Percentiles rank a stretch among this genome's conserved stretches.
Evolutionary conservation across 192 early-diverging fungal species (phyloP).

Genomic region (Coemansia sp.): DNA sequence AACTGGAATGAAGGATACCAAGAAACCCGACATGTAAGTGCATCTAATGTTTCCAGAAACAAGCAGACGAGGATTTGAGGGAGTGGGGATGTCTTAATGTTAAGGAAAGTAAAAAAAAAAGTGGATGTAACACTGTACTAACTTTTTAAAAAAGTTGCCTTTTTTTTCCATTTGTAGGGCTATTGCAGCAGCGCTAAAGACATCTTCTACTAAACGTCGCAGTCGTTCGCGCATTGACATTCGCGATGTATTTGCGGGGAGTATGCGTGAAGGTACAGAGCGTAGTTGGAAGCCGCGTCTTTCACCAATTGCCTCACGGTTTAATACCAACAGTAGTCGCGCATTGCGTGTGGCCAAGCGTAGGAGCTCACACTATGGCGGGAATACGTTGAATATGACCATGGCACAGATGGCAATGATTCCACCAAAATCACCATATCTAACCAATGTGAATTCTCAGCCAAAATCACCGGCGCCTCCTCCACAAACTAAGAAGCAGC

Average conservation of each 20-base stretch:
- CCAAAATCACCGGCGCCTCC: slow-evolving; percentile 2
- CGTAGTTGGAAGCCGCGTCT: slow-evolving; percentile 11
- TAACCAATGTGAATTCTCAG: slow-evolving; percentile 24
- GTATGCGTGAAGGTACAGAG: slow-evolving; percentile 1
- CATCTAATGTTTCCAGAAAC: background rate
- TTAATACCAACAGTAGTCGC: slow-evolving; percentile 14
- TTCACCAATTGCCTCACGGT: slow-evolving; percentile 31
- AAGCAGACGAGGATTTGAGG: background rate
- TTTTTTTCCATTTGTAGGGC: slow-evolving; percentile 16
- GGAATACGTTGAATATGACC: slow-evolving; percentile 42
- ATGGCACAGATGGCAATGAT: slow-evolving; percentile 50
- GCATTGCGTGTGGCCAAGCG: slow-evolving; percentile 14
- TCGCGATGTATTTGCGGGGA: slow-evolving; percentile 43
- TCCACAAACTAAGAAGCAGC: slow-evolving; percentile 11
- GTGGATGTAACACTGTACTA: background rate
- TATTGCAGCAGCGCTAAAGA: slow-evolving; percentile 48
- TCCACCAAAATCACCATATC: slow-evolving; percentile 45
- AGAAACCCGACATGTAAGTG: slow-evolving; percentile 35
- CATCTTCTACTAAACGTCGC: slow-evolving; percentile 44
- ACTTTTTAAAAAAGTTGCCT: background rate
- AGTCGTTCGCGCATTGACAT: slow-evolving; percentile 43
- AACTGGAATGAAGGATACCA: slow-evolving; percentile 30
- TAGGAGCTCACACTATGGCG: slow-evolving; percentile 23
- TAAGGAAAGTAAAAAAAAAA: background rate
- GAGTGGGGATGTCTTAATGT: background rate